A percentile compares a stretch with the other conserved stretches of the same genome.
Evolutionary conservation across 805 yeast species (phyloP).

Genomic region (Lachancea quebecensis): DNA sequence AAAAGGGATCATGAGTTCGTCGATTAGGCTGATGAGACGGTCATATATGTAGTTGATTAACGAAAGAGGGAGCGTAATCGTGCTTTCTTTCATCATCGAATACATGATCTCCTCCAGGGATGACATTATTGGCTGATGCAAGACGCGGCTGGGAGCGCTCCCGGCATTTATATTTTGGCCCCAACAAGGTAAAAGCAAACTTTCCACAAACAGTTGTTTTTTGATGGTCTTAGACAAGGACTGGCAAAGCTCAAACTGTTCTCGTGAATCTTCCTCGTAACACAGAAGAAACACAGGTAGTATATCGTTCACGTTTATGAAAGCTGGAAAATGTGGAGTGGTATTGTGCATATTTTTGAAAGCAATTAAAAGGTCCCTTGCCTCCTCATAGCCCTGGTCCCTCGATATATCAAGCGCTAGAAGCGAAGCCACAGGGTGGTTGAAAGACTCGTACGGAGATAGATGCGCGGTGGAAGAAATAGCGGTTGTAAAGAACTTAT

Average conservation of each 20-base stretch:
- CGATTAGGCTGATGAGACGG: slow-evolving; percentile 17
- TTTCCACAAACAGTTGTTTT: slow-evolving; percentile 35
- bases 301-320: slow-evolving; percentile 58
- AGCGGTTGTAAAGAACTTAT: slow-evolving; percentile 47
- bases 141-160: background rate
- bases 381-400: slow-evolving; percentile 37
- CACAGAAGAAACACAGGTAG: slow-evolving; percentile 46
- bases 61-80: slow-evolving; percentile 14
- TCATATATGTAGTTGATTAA: slow-evolving; percentile 23
- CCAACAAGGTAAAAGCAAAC: slow-evolving; percentile 28
- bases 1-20: slow-evolving; percentile 50
- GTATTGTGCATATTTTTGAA: slow-evolving; percentile 39
- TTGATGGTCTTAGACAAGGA: slow-evolving; percentile 37
- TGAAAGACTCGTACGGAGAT: slow-evolving; percentile 76
- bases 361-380: slow-evolving; percentile 49
- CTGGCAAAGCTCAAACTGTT: slow-evolving; percentile 39
- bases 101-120: slow-evolving; percentile 18
- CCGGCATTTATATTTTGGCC: slow-evolving; percentile 8
- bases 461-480: slow-evolving; percentile 52
- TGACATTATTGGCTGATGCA: slow-evolving; percentile 30
- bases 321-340: slow-evolving; percentile 43
- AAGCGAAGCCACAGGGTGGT: slow-evolving; percentile 77
- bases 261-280: slow-evolving; percentile 40
- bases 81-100: slow-evolving; percentile 5
- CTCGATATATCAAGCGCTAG: slow-evolving; percentile 46